A percentile compares a stretch with the other conserved stretches of the same genome.
Conservation (phyloP, 805 yeast genomes). For the Torulaspora microellipsoides region DNA sequence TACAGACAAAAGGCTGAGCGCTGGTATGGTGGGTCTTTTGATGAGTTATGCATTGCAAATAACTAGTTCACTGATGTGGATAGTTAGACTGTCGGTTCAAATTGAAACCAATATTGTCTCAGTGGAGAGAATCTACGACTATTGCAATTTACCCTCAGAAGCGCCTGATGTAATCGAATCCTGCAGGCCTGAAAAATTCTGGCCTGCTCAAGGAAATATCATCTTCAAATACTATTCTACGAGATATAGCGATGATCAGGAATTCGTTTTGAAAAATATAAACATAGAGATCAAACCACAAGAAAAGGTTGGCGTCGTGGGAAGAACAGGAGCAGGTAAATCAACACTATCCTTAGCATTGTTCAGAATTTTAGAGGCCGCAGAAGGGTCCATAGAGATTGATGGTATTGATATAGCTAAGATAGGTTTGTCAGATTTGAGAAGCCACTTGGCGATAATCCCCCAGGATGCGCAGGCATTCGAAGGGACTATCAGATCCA, state of each 20-base stretch:
- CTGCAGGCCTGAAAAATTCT: constrained; percentile 41
- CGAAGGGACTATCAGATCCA: constrained; percentile 57
- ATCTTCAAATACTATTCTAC: constrained; percentile 52
- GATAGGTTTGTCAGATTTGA: constrained; percentile 50
- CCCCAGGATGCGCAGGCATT: constrained; percentile 69
- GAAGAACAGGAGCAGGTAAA: constrained; percentile 77
- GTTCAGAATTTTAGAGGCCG: constrained; percentile 58
- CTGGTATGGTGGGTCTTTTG: constrained; percentile 61
- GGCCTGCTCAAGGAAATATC: constrained; percentile 56
- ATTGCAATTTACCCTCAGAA: constrained; percentile 45
- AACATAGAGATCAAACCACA: constrained; percentile 44
- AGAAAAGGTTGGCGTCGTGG: constrained; percentile 70
- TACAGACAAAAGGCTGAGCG: constrained; percentile 41
- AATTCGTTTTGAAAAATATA: constrained; percentile 52
- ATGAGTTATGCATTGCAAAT: constrained; percentile 61
- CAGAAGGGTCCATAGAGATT: constrained; percentile 48
- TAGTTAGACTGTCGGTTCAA: constrained; percentile 58
- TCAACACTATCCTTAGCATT: constrained; percentile 57
- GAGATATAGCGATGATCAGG: constrained; percentile 52
- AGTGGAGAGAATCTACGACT: constrained; percentile 64
- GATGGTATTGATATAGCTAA: constrained; percentile 50
- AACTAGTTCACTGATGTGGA: constrained; percentile 48
- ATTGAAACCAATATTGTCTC: constrained; percentile 61
- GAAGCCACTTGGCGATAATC: constrained; percentile 55
- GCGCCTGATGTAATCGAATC: constrained; percentile 44